Percentiles rank a stretch among this genome's conserved stretches.
Conservation (phyloP, 2,329 filamentous ascomycete species). For the Colletotrichum tanaceti region DNA sequence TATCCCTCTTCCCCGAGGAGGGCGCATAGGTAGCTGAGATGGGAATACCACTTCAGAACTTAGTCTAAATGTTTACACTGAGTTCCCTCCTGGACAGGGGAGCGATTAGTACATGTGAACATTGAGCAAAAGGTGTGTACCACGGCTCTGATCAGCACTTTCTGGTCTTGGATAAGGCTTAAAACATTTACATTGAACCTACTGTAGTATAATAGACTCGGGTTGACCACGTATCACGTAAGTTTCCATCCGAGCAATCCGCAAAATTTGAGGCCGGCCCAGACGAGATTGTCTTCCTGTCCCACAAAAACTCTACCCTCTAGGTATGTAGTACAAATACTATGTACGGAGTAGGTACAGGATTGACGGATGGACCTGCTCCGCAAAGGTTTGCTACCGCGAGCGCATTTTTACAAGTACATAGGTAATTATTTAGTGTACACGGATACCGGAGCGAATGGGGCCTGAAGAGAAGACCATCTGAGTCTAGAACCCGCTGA, state of each 20-base stretch:
- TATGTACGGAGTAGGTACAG: no score
- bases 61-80: no score
- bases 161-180: constrained; percentile 16
- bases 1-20: constrained; percentile 2
- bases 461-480: constrained; percentile 13
- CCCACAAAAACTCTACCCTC: not conserved
- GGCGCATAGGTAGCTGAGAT: constrained; percentile 11
- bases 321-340: no score
- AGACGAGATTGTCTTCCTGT: not conserved
- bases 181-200: not conserved
- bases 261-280: not conserved
- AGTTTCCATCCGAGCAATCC: constrained; percentile 4
- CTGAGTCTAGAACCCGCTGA: not conserved
- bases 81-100: no score
- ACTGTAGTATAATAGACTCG: no score
- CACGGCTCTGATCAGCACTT: not conserved
- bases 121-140: no score
- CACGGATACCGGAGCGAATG: constrained; percentile 3
- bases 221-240: constrained; percentile 1
- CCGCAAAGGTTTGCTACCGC: not conserved
- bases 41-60: not conserved
- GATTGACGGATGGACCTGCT: not conserved
- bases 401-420: not conserved
- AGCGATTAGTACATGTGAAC: no score
- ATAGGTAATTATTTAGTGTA: no score